Evolutionary conservation across 257 asterid genomes (phyloP), one percentile per base, ranked within the genome.

Genomic region (Coffea eugenioides): DNA sequence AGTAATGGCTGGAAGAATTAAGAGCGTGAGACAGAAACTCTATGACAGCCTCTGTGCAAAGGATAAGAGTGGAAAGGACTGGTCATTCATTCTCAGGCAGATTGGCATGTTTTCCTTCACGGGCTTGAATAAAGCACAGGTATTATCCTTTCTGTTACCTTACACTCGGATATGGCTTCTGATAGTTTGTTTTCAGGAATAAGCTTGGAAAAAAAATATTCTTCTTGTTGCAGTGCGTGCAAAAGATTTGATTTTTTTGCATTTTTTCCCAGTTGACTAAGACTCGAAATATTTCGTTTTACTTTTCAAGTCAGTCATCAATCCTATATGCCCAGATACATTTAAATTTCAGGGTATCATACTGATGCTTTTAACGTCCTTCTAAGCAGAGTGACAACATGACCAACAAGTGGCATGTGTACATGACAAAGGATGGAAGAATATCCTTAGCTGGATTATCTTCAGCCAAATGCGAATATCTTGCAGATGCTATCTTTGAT

Each of bases 41-140:
- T 91, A 90, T 8, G 91, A 90, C 75, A 88, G 89, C 84, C 84
- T 93, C 68, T 82, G 78, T 39, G 77, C 85, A 64, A 95, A 90
- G 91, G 99, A 95, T 62, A 87, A 82, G 78, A 91, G 89, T 71
- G 95, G 97, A 43, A 95, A 93, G 89, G 97, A 95, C 88, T 95
- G 99, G 99, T 93, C 97, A 52, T 95, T 88, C 84, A 85, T 95
- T 80, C 91, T 95, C 79, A 83, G 85, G 81, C 99, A 95, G 87
- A 93, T 95, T 54, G 99, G 98, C 84, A 95, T 95, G 99, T 95
- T 95, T 88, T 95, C 99, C 39, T 95, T 92, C 76, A 95, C 97
- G 15, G 99, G 98, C 84, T 88, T 95, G 77, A 93, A 84, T 90
- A 91, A 88, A 87, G 83, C 92, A 84, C 98, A 95, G 98, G 99